Base-by-base conservation (phyloP, 208 protist species). In the Leishmania tarentolae region DNA sequence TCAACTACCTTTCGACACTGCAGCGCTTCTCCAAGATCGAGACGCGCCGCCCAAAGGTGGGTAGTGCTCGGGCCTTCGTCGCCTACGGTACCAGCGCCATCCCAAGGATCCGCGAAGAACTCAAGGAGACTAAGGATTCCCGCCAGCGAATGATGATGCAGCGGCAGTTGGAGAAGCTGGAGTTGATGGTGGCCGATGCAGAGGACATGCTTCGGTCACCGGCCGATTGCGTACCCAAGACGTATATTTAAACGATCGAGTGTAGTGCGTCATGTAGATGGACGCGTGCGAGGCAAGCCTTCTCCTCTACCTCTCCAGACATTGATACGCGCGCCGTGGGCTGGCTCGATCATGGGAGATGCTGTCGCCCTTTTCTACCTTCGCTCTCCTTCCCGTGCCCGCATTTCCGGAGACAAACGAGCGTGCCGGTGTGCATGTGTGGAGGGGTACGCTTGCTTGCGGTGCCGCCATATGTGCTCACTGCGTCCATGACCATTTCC, bases 1-100 rank as follows among this genome's bases (percentile, higher is more conserved):
- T 86, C 52, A 87, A 72, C 75, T 89, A 86, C 78, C 76, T 95
- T 11, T 76, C 57, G 7, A 91, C 90, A 68, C 83, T 95, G 46
- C 81, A 93, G 72, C 89, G 92, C 76, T 89, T 94, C 50, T 76
- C 83, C n/a, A 89, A 92, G 81, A 87, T 92, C n/a, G 83, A 93
- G 78, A 91, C 86, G 70, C 91, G 90, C 47, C 85, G 82, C 66
- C 87, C 91, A 11, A 92, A 91, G 75, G 57, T 93, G 40, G 90
- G 90, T 42, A 92, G 87, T 77, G 81, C 88, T 35, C 86, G 86
- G 37, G 78, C 83, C 52, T 95, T 95, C 68, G 72, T 92, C 28
- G 71, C 57, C 56, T 93, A 91, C 83, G 83, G 86, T 31, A 86
- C 85, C 17, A 74, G 76, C 57, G 89, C 86, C 7, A 75, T 95